Conservation (phyloP, 2,329 filamentous ascomycete species). For the Myriosclerotinia scirpicola region DNA sequence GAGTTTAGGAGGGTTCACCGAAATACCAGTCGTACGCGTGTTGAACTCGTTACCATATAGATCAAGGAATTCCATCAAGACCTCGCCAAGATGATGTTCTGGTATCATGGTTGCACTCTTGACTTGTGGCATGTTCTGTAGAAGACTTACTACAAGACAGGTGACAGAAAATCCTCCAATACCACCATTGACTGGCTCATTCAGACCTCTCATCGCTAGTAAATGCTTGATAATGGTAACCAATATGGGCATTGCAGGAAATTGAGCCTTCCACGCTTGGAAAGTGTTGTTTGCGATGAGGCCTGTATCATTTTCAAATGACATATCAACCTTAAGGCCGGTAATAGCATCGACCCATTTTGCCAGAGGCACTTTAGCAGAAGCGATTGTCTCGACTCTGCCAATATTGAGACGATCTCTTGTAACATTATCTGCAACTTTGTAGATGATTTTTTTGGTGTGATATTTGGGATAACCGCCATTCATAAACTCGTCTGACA, state of each 20-base stretch:
- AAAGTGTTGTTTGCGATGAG: constrained; percentile 80
- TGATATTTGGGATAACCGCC: constrained; percentile 48
- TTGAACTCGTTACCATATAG: constrained; percentile 85
- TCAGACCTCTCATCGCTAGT: constrained; percentile 81
- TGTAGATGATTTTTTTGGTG: constrained; percentile 49
- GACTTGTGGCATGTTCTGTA: constrained; percentile 75
- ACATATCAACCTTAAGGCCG: constrained; percentile 83
- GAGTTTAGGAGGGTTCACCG: constrained; percentile 71
- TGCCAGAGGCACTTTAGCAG: constrained; percentile 84
- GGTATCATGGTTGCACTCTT: constrained; percentile 59
- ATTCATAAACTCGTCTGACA: constrained; percentile 59
- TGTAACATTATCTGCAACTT: constrained; percentile 61
- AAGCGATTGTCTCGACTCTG: constrained; percentile 65
- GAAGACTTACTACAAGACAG: constrained; percentile 85
- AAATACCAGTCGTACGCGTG: constrained; percentile 67
- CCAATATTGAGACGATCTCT: constrained; percentile 56
- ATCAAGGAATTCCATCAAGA: constrained; percentile 85
- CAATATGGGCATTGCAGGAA: constrained; percentile 81
- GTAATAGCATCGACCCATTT: constrained; percentile 83
- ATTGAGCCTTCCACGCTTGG: constrained; percentile 72
- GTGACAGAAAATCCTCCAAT: constrained; percentile 93
- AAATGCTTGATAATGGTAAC: constrained; percentile 92
- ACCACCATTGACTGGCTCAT: constrained; percentile 88
- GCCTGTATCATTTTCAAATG: constrained; percentile 88
- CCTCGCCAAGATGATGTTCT: constrained; percentile 71